These are phyloP conservation scores for Periglandula ipomoeae DNA, from an alignment of 2,329 filamentous ascomycete genomes.

Conservation along the genomic window DNA sequence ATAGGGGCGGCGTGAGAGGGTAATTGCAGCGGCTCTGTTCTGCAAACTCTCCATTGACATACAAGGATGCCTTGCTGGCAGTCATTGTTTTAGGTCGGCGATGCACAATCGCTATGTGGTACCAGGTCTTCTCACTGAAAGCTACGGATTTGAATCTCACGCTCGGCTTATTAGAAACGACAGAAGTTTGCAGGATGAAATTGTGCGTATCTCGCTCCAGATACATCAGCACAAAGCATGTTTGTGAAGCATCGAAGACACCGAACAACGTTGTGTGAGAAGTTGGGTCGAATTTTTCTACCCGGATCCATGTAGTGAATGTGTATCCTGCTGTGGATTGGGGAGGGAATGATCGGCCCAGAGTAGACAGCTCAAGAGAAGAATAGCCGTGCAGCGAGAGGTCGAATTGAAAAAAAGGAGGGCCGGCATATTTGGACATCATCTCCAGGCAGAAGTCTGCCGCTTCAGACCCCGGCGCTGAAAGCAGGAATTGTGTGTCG, in stretches of 20 bases:
- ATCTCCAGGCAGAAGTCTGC: conserved; percentile 66
- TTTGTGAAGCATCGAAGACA: conserved; percentile 83
- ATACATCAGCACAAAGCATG: conserved; percentile 89
- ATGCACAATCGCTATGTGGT: conserved; percentile 87
- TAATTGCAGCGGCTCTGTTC: conserved; percentile 89
- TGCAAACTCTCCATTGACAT: conserved; percentile 86
- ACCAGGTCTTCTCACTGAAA: conserved; percentile 76
- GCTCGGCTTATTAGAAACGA: conserved; percentile 76
- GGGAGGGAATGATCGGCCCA: conserved; percentile 80
- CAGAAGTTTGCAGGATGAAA: conserved; percentile 92
- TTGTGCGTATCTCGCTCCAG: conserved; percentile 88
- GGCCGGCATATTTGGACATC: conserved; percentile 64
- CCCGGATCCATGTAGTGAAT: conserved; percentile 77
- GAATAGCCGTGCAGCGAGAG: conserved; percentile 79
- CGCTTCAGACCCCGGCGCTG: conserved; percentile 39
- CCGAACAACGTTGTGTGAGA: conserved; percentile 94
- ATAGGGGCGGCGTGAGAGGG: conserved; percentile 62
- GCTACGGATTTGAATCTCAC: conserved; percentile 81
- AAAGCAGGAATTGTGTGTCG: conserved; percentile 68
- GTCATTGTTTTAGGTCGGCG: conserved; percentile 65
- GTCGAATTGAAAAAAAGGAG: conserved; percentile 89
- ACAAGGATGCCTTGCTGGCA: conserved; percentile 75
- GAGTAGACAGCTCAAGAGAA: conserved; percentile 79
- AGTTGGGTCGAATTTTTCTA: conserved; percentile 76
- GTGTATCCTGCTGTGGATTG: conserved; percentile 76